Percentiles rank a stretch among this genome's conserved stretches.
Evolutionary conservation across 2,329 filamentous ascomycete species (phyloP).

Genomic region (Fusarium palustre): DNA sequence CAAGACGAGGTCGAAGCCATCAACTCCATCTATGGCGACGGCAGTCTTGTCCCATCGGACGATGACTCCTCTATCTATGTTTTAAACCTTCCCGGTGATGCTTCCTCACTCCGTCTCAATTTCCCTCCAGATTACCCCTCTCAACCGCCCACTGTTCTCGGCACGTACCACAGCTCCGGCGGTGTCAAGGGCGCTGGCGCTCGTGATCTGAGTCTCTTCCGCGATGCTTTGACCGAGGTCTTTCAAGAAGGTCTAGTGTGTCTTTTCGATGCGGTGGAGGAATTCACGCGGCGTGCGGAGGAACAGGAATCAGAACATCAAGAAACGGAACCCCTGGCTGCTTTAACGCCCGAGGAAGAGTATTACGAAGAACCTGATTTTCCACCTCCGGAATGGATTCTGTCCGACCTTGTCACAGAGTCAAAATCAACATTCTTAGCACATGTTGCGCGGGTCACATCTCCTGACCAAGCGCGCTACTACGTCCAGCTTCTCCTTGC

Average conservation of each 20-base stretch:
- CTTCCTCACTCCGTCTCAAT: constrained; percentile 69
- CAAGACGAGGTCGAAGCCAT: constrained; percentile 82
- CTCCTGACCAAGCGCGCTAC: constrained; percentile 75
- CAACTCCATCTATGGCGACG: constrained; percentile 83
- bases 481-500: constrained; percentile 81
- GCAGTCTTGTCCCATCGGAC: constrained; percentile 65
- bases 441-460: constrained; percentile 76
- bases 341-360: constrained; percentile 17
- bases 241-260: constrained; percentile 83
- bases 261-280: constrained; percentile 90
- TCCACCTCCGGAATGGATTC: constrained; percentile 67
- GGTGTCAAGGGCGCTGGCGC: constrained; percentile 78
- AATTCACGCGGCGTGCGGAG: constrained; percentile 64
- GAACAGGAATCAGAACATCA: constrained; percentile 47
- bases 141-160: constrained; percentile 76
- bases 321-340: constrained; percentile 42
- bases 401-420: constrained; percentile 80
- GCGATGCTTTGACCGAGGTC: constrained; percentile 72
- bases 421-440: constrained; percentile 91
- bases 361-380: constrained; percentile 35
- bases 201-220: constrained; percentile 75
- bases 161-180: constrained; percentile 84
- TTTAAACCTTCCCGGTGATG: constrained; percentile 74
- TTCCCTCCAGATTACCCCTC: constrained; percentile 83
- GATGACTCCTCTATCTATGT: constrained; percentile 60